A percentile compares a stretch with the other conserved stretches of the same genome.
These are phyloP conservation scores for Picochlorum costavermella DNA, from an alignment of 139 green algal species.

Conservation along the genomic window DNA sequence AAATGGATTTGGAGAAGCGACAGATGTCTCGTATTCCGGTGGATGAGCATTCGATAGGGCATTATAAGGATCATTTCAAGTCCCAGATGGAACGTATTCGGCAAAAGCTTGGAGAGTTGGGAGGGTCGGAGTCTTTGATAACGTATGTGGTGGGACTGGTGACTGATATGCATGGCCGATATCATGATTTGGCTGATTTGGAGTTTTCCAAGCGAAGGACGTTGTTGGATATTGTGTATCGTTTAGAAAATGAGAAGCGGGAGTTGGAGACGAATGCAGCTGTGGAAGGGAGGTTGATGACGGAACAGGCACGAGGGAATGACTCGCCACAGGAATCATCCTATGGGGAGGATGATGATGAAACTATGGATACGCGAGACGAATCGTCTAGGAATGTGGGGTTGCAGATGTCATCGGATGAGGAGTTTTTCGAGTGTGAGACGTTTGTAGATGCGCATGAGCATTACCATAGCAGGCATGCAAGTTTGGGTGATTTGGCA, in stretches of 20 bases:
- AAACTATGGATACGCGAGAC: constrained; percentile 19
- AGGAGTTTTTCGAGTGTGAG: constrained; percentile 40
- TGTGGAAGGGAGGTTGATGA: constrained; percentile 26
- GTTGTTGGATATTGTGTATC: constrained; percentile 43
- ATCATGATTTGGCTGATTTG: constrained; percentile 32
- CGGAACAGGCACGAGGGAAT: background rate
- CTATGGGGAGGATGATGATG: constrained; percentile 20
- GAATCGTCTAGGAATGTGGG: constrained; percentile 5
- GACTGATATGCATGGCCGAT: constrained; percentile 33
- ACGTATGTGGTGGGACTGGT: constrained; percentile 43
- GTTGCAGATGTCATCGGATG: background rate
- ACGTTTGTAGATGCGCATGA: background rate
- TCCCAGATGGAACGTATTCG: background rate
- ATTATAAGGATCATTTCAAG: background rate
- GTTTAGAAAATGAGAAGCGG: constrained; percentile 54
- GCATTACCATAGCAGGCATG: constrained; percentile 4
- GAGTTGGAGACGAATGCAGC: constrained; percentile 55
- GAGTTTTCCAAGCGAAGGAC: constrained; percentile 45
- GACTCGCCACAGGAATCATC: background rate
- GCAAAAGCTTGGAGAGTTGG: constrained; percentile 1
- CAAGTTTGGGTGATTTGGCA: constrained; percentile 13
- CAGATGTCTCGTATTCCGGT: background rate
- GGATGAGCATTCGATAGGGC: background rate
- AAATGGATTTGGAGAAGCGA: constrained; percentile 21
- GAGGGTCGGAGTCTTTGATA: constrained; percentile 9